These are phyloP conservation scores for Symmetrospora coprosmae DNA, from an alignment of 768 basidiomycete genomes.

Conservation along the genomic window DNA sequence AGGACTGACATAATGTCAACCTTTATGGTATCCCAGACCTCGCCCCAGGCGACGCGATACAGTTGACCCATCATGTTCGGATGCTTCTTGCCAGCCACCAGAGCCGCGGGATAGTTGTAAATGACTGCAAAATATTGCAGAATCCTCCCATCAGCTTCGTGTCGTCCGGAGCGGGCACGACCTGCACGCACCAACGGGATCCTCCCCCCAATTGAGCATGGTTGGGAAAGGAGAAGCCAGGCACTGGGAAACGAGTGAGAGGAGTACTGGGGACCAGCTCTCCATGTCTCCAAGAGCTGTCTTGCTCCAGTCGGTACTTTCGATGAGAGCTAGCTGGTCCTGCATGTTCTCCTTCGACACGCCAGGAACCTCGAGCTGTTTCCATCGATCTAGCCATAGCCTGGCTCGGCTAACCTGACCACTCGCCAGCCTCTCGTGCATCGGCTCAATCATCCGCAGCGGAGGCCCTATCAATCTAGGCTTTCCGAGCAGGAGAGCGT, in stretches of 20 bases:
- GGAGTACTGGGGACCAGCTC: background rate
- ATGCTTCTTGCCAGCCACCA: background rate
- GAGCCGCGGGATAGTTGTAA: constrained; percentile 1
- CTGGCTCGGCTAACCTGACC: no score
- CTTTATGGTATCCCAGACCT: background rate
- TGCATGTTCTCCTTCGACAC: background rate
- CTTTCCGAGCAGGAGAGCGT: no score
- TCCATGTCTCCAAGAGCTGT: constrained; percentile 1
- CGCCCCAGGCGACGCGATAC: constrained; percentile 10
- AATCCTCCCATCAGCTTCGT: background rate
- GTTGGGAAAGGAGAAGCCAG: constrained; percentile 12
- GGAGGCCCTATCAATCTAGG: no score
- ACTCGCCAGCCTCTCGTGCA: no score
- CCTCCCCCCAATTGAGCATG: constrained; percentile 8
- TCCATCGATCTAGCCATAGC: constrained; percentile 6
- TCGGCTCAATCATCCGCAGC: no score
- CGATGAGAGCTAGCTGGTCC: background rate
- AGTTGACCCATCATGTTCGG: background rate
- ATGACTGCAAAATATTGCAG: background rate
- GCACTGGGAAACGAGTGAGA: constrained; percentile 1
- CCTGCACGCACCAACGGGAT: background rate
- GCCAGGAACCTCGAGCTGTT: background rate
- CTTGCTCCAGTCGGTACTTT: background rate
- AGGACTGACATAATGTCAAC: background rate
- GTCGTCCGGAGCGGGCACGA: no score